Conservation (phyloP, 345 rosid species). For the Hypericum perforatum region DNA sequence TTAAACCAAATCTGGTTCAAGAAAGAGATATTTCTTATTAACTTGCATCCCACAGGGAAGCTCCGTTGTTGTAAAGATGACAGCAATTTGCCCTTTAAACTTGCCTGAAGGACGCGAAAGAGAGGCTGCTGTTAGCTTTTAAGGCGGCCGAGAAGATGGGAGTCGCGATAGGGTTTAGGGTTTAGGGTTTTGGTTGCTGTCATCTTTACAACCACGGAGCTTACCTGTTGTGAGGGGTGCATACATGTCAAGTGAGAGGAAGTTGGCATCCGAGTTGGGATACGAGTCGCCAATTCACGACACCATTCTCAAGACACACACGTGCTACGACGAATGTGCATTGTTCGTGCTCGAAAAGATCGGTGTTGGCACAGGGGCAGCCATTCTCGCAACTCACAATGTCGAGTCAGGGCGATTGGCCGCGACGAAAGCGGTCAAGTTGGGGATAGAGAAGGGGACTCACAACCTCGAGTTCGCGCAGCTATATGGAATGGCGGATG, state of each 20-base stretch:
- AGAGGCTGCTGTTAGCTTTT: slow-evolving; percentile 41
- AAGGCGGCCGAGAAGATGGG: slow-evolving; percentile 47
- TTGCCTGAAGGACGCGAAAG: slow-evolving; percentile 69
- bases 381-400: slow-evolving; percentile 85
- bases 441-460: slow-evolving; percentile 44
- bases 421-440: slow-evolving; percentile 41
- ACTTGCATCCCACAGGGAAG: slow-evolving; percentile 43
- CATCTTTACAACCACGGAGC: too few relatives aligned
- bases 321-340: slow-evolving; percentile 67
- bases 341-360: slow-evolving; percentile 56
- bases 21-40: too few relatives aligned
- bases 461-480: slow-evolving; percentile 73
- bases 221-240: too few relatives aligned
- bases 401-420: slow-evolving; percentile 77
- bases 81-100: slow-evolving; percentile 81
- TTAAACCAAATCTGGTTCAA: not conserved
- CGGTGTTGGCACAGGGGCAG: slow-evolving; percentile 42
- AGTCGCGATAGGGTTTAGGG: slow-evolving; percentile 59
- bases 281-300: slow-evolving; percentile 67
- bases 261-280: slow-evolving; percentile 54
- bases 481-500: slow-evolving; percentile 82
- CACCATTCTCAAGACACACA: slow-evolving; percentile 58
- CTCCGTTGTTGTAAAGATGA: slow-evolving; percentile 47
- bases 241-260: slow-evolving; percentile 63
- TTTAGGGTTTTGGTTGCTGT: too few relatives aligned